Base-by-base conservation (phyloP, 2,329 filamentous ascomycete genomes). In the Nemania bipapillata region DNA sequence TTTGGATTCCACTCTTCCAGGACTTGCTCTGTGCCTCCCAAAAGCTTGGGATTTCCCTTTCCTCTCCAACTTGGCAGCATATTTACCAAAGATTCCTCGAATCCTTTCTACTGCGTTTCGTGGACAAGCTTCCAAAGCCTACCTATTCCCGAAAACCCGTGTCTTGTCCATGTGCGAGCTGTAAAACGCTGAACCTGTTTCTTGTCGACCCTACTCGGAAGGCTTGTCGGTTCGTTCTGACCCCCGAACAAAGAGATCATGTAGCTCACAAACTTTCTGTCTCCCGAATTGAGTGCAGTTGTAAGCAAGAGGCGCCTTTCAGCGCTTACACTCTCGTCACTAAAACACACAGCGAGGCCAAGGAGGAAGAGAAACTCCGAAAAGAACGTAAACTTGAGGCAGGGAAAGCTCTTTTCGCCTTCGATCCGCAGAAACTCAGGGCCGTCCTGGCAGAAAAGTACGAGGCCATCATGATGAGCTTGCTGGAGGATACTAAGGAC, bases 1-100 rank as follows among this genome's bases (percentile, higher is more conserved):
- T 79, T 1, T 81, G 79, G 79, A 50, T 80, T 2, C 78, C 77
- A 1, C 73, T 80, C 9, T 65, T 81, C 2, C 72, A 55, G 17
- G 52, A 56, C 4, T 65, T 80, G 3, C 24, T 75, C 0, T 3
- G 22, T 6, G 4, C 66, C 3, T 64, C 78, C 28, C 56, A 65
- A 6, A 50, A 59, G 15, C 47, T 62, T 3, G 22, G 59, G 1
- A 57, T 71, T 2, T 37, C 70, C 0, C 60, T 77, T 4, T 54
- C 62, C 11, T 63, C 60, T 0, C 65, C 69, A 7, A 57, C 20
- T 12, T 79, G 76, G 65, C 74, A 72, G 22, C 24, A 69, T 7
- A 64, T 80, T 15, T 78, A 75, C 22, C 66, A 71, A 1, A 53
- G 49, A 9, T 6, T 78, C 6, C 45, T 77, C 30, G 63, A 70